Percentiles rank a stretch among this genome's conserved stretches.
phyloP scores from a whole-genome alignment of 2,329 filamentous ascomycete species.

The Fusarium beomiforme region DNA sequence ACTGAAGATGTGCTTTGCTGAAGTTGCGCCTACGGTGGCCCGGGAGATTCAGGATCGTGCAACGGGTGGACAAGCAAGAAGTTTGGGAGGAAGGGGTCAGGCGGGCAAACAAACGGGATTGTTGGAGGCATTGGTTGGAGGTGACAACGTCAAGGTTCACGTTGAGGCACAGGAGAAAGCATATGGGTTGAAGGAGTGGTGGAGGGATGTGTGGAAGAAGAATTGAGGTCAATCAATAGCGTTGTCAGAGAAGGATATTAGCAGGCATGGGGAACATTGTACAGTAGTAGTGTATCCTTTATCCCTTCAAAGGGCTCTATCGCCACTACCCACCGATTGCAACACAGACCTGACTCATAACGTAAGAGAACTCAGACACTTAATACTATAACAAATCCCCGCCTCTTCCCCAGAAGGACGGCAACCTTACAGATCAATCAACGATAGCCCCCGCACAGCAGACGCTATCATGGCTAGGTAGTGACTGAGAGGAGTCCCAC shows the following conservation, averaged over 20 bases:
- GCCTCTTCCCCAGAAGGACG: constrained; percentile 2
- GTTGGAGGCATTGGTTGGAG: constrained; percentile 67
- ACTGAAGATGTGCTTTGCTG: constrained; percentile 81
- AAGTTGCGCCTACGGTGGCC: constrained; percentile 81
- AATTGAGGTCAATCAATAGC: constrained; percentile 8
- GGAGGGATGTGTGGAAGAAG: constrained; percentile 77
- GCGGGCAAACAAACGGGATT: constrained; percentile 57
- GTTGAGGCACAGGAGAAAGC: constrained; percentile 78
- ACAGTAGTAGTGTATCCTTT: neutral
- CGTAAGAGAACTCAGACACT: neutral
- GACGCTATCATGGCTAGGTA: neutral
- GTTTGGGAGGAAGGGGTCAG: constrained; percentile 44
- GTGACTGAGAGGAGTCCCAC: neutral
- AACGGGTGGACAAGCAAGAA: constrained; percentile 50
- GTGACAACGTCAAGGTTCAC: constrained; percentile 65
- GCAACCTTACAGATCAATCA: neutral
- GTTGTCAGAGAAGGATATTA: too few relatives aligned
- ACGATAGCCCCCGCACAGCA: neutral
- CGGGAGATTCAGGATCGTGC: constrained; percentile 78
- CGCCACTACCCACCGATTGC: neutral
- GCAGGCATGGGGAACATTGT: neutral
- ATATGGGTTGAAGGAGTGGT: constrained; percentile 91
- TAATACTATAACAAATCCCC: neutral
- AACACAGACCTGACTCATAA: neutral
- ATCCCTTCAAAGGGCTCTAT: neutral